Evolutionary conservation across 2,329 filamentous ascomycete species (phyloP), one percentile per base, ranked within the genome.

Genomic region (Arthrobotrys entomopaga): DNA sequence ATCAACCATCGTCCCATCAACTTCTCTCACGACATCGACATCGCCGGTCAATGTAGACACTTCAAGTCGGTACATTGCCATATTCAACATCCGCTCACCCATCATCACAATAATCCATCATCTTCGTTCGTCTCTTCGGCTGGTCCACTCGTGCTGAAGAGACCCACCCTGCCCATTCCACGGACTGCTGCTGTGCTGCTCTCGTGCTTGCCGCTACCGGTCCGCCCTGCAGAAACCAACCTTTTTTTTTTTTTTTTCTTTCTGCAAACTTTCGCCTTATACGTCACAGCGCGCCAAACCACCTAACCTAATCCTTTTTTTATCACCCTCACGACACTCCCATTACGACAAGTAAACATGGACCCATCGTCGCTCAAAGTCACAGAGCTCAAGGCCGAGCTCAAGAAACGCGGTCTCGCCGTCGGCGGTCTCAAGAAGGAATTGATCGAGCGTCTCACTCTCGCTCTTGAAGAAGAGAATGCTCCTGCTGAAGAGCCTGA

Each of bases 401-500:
- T 93, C 48, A 92, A 91, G 82, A 85, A 84, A 70, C 87, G 90
- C 76, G 88, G 88, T n/a, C 86, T 93, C 43, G 83, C 88, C 4
- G 86, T 88, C 75, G 86, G 87, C 22, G 91, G 91, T 7, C 84
- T 92, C 60, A 91, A 93, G 80, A 85, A 88, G 22, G 90, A 90
- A 72, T 86, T 93, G 53, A 85, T 93, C 65, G 86, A 89, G 73
- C 87, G 89, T 71, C 82, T 94, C 52, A 80, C 84, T 53, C 82
- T 82, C 56, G 82, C 82, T 38, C 49, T 78, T 20, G 61, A 72
- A 50, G 83, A 83, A 48, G 80, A 80, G 63, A 80, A 81, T 46
- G 78, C 80, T 52, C 79, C 78, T n/a, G 61, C 64, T 11, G 71
- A 57, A 4, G 54, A 63, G 13, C 59, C 61, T 13, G 57, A 43